These are phyloP conservation scores for Hanseniaspora hatyaiensis DNA, from an alignment of 805 yeast genomes.

Conservation along the genomic window DNA sequence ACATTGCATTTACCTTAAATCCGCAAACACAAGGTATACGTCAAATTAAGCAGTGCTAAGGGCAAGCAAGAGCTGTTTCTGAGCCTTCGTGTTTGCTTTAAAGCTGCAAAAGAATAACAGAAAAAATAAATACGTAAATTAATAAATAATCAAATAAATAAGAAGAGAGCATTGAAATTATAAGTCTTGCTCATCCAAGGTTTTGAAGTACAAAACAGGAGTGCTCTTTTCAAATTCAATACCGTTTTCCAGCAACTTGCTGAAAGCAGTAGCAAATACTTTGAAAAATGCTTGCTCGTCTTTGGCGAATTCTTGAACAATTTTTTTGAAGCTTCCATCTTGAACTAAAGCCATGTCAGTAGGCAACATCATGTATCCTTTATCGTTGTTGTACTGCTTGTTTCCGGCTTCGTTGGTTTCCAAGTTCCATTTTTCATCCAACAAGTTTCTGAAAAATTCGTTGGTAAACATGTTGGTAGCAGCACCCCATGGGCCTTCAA, in stretches of 20 bases:
- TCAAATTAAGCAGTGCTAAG: too few relatives aligned
- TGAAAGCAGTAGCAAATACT: constrained; percentile 58
- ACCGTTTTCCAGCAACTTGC: constrained; percentile 66
- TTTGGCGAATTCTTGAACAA: constrained; percentile 57
- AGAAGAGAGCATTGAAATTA: neutral
- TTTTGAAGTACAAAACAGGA: constrained; percentile 42
- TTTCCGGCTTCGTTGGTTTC: constrained; percentile 50
- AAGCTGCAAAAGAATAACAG: neutral
- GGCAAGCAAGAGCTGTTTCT: too few relatives aligned
- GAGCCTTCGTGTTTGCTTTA: too few relatives aligned
- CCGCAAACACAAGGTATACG: neutral
- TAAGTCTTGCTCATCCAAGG: constrained; percentile 55
- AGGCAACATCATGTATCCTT: constrained; percentile 74
- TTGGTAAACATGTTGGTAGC: constrained; percentile 64
- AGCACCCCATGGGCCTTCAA: constrained; percentile 84
- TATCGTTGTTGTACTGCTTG: constrained; percentile 51
- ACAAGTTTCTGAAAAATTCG: constrained; percentile 51
- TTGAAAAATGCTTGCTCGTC: constrained; percentile 50
- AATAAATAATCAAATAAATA: neutral
- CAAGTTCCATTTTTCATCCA: constrained; percentile 44
- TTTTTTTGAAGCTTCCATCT: constrained; percentile 46
- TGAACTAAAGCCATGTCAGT: constrained; percentile 62
- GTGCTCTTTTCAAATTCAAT: constrained; percentile 46
- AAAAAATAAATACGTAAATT: neutral
- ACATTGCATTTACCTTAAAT: neutral